A percentile compares a stretch with the other conserved stretches of the same genome.
Evolutionary conservation across 1,139 yeast species (phyloP).

Genomic region (Protomyces arabidopsidicola): DNA sequence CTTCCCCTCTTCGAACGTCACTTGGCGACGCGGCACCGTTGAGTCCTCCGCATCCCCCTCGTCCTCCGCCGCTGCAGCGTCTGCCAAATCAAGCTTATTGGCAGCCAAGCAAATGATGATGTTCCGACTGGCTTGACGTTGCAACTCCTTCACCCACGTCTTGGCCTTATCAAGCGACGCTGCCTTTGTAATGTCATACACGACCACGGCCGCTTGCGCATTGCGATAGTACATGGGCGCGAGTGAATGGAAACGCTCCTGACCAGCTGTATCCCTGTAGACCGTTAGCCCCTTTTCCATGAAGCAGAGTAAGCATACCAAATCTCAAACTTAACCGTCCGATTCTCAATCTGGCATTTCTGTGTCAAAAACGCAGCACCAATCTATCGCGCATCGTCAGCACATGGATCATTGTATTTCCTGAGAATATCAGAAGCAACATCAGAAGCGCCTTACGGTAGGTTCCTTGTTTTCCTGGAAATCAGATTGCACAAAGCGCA

Average conservation of each 20-base stretch:
- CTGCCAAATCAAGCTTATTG: constrained; percentile 69
- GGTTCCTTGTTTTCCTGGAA: constrained; percentile 82
- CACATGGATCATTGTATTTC: background rate
- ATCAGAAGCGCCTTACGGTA: constrained; percentile 1
- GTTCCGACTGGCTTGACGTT: constrained; percentile 88
- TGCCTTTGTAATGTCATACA: constrained; percentile 92
- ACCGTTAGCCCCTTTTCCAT: constrained; percentile 1
- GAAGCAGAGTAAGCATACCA: constrained; percentile 49
- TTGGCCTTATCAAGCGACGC: constrained; percentile 98
- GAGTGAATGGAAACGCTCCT: constrained; percentile 90
- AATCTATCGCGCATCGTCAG: constrained; percentile 37
- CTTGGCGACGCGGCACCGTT: constrained; percentile 56
- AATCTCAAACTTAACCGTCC: constrained; percentile 89
- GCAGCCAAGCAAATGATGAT: constrained; percentile 92
- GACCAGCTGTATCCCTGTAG: constrained; percentile 82
- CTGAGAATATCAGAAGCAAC: background rate
- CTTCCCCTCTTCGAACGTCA: constrained; percentile 82
- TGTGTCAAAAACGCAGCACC: constrained; percentile 98
- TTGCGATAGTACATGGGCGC: constrained; percentile 98
- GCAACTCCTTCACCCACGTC: constrained; percentile 96
- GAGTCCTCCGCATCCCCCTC: constrained; percentile 39
- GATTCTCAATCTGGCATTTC: constrained; percentile 83
- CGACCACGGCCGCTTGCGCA: constrained; percentile 97
- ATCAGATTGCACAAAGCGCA: constrained; percentile 90
- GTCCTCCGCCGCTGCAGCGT: constrained; percentile 35